Evolutionary conservation across 2,329 filamentous ascomycete genomes (phyloP).

Genomic region (Xylariaceae sp.): DNA sequence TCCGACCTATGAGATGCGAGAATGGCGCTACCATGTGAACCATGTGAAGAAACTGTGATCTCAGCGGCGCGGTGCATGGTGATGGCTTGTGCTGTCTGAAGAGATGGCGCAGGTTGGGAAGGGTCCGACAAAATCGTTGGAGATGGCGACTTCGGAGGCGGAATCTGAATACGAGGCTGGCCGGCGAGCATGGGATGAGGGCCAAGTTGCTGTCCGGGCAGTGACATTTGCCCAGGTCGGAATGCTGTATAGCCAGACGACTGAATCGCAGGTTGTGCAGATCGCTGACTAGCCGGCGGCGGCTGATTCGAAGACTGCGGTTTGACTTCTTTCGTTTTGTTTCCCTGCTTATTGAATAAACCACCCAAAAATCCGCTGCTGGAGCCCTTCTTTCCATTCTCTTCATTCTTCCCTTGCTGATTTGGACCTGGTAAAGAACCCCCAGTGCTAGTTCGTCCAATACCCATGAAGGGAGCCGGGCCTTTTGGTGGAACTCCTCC

Average conservation of each 20-base stretch:
- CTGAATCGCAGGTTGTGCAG: slow-evolving; percentile 21
- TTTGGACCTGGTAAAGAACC: slow-evolving; percentile 15
- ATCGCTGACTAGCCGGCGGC: slow-evolving; percentile 16
- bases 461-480: slow-evolving; percentile 9
- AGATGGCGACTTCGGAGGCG: slow-evolving; percentile 15
- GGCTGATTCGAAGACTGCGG: slow-evolving; percentile 20
- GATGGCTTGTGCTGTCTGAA: slow-evolving; percentile 23
- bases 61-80: slow-evolving; percentile 27
- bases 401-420: slow-evolving; percentile 24
- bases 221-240: slow-evolving; percentile 24
- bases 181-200: slow-evolving; percentile 27
- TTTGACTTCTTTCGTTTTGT: slow-evolving; percentile 26
- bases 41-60: slow-evolving; percentile 26
- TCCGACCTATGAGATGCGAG: slow-evolving; percentile 16
- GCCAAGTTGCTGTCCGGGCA: slow-evolving; percentile 23
- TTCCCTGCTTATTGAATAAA: slow-evolving; percentile 27
- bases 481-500: slow-evolving; percentile 8
- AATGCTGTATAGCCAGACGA: slow-evolving; percentile 18
- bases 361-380: slow-evolving; percentile 26
- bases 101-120: slow-evolving; percentile 9
- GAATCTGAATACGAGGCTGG: slow-evolving; percentile 19
- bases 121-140: slow-evolving; percentile 11
- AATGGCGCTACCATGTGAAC: neutral
- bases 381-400: slow-evolving; percentile 24
- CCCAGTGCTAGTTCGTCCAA: slow-evolving; percentile 17